Percentiles rank a stretch among this genome's conserved stretches.
phyloP scores from a whole-genome alignment of 1,139 yeast genomes.

The Taphrina confusa region DNA sequence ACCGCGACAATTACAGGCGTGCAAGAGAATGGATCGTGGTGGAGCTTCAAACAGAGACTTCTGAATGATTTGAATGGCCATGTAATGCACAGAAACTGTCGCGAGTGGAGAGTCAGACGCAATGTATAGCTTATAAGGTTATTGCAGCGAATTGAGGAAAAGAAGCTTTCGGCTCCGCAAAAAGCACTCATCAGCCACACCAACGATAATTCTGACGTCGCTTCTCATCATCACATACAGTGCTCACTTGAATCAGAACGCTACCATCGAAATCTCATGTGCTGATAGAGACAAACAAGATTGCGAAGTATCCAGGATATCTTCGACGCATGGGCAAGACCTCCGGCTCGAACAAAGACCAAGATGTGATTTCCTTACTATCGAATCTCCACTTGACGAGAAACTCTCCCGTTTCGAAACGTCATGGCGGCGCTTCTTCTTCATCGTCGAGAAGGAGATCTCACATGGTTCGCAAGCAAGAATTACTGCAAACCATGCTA shows the following conservation, averaged over 20 bases:
- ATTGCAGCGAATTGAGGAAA: too few relatives aligned
- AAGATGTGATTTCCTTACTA: slow-evolving; percentile 6
- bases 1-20: slow-evolving; percentile 27
- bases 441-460: background rate
- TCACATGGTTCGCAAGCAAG: background rate
- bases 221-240: too few relatives aligned
- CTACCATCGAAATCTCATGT: too few relatives aligned
- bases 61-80: slow-evolving; percentile 11
- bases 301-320: background rate
- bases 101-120: too few relatives aligned
- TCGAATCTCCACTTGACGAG: slow-evolving; percentile 5
- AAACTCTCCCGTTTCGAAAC: background rate
- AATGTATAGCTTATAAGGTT: too few relatives aligned
- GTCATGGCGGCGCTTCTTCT: background rate
- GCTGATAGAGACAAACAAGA: too few relatives aligned
- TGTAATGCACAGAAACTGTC: too few relatives aligned
- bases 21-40: slow-evolving; percentile 5
- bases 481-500: background rate
- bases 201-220: too few relatives aligned
- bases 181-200: too few relatives aligned
- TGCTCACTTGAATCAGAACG: too few relatives aligned
- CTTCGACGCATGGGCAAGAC: slow-evolving; percentile 10
- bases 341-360: background rate
- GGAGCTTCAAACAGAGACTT: slow-evolving; percentile 16
- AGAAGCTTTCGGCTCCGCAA: background rate